phyloP scores from a whole-genome alignment of 208 protist genomes.

The Lotmaria passim region DNA sequence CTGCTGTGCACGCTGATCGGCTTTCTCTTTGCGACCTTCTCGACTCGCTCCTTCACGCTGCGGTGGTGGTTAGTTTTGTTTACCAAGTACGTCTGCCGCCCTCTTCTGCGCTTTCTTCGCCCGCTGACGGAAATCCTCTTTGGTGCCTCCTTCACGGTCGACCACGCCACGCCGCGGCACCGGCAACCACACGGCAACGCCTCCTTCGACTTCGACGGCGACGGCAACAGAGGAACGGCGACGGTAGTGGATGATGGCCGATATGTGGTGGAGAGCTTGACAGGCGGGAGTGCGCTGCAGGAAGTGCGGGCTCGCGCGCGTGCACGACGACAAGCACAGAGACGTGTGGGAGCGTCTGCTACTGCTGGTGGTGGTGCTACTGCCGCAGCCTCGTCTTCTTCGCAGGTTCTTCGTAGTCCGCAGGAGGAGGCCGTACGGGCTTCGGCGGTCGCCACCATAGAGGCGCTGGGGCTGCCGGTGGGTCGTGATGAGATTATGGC shows the following conservation, averaged over 20 bases:
- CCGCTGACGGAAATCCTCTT: conserved; percentile 39
- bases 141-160: conserved; percentile 38
- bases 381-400: not conserved
- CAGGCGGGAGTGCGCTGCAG: conserved; percentile 11
- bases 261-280: conserved; percentile 59
- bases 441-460: conserved; percentile 46
- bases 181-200: not conserved
- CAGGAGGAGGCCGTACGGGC: conserved; percentile 15
- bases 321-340: conserved; percentile 14
- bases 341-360: not conserved
- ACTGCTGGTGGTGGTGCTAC: not conserved
- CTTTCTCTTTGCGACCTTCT: conserved; percentile 47
- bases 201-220: conserved; percentile 7
- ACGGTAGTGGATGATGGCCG: conserved; percentile 40
- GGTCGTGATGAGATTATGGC: conserved; percentile 41
- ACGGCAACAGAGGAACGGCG: not conserved
- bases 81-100: conserved; percentile 41
- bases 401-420: not conserved
- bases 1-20: conserved; percentile 57
- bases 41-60: conserved; percentile 25
- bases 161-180: conserved; percentile 42
- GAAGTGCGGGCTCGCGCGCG: conserved; percentile 30
- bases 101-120: conserved; percentile 49
- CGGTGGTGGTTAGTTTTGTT: conserved; percentile 43
- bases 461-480: conserved; percentile 59